Base-by-base conservation (phyloP, 805 yeast species). In the Ascoidea tarda region DNA sequence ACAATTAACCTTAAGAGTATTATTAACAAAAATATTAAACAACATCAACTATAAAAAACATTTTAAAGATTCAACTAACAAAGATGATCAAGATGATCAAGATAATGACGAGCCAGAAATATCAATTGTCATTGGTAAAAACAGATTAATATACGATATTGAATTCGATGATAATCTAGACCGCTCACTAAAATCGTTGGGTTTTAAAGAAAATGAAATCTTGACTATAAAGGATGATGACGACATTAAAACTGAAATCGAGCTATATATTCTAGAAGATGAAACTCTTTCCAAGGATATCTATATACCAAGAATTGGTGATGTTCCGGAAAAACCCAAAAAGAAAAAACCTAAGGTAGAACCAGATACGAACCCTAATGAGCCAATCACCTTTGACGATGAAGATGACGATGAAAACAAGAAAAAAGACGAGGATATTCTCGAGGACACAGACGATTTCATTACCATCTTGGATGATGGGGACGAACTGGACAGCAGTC, bases 161-260 rank as follows among this genome's bases (percentile, higher is more conserved):
- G 99, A 91, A 61, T 89, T 87, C 64, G 96, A 87, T 50, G 98
- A 90, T 61, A 82, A 91, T 60, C 59, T 72, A 10, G 69, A 68
- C 0, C 71, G 69, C 42, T 63, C 72, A 0, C 66, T 93, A 16
- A 53, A 57, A 1, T 77, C 76, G 0, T 64, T 83, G 14, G 84
- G 84, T 6, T 68, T 89, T 33, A 59, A 57, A 5, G 67, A 70
- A 50, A 93, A 91, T n/a, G 75, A 80, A 21, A 71, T 82, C 21
- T 46, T 93, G 14, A 75, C 83, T 1, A 73, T 93, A 16, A 79
- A 83, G 49, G 99, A 93, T 66, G 96, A 91, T 52, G 82, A 80
- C 46, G 96, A 86, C 57, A 68, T 65, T 42, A 66, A 75, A 48
- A 83, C 79, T 58, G 76, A 79, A 47, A 69, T 83, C 46, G 91